Conservation (phyloP, 1,284 basidiomycete species). For the Cutaneotrichosporon dermatis region DNA sequence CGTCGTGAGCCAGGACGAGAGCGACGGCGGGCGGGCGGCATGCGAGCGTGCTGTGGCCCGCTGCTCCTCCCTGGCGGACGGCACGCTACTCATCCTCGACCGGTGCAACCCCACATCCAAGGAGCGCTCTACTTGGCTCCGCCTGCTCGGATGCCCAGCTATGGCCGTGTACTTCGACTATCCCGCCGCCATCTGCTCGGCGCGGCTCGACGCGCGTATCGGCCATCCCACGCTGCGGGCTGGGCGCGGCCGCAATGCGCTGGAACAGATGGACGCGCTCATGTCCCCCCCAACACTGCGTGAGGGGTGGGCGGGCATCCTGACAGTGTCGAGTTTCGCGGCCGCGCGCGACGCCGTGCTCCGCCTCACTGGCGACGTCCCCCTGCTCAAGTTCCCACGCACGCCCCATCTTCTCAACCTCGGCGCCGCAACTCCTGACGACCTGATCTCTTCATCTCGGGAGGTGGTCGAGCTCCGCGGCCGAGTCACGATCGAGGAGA, state of each 20-base stretch:
- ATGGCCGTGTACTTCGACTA: constrained; percentile 61
- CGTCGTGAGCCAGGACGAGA: constrained; percentile 58
- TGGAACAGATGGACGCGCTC: constrained; percentile 55
- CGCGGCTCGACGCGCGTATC: constrained; percentile 56
- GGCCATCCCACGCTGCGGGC: constrained; percentile 58
- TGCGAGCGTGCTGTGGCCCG: constrained; percentile 47
- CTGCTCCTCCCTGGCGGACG: not conserved
- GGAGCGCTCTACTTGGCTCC: constrained; percentile 55
- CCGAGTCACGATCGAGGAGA: constrained; percentile 57
- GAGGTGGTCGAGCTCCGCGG: constrained; percentile 7
- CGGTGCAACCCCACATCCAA: constrained; percentile 55
- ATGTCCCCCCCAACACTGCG: constrained; percentile 52
- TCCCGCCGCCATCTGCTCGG: constrained; percentile 53
- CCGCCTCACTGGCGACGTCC: constrained; percentile 50
- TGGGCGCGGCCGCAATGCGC: constrained; percentile 57
- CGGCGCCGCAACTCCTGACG: constrained; percentile 57
- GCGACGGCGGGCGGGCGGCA: constrained; percentile 48
- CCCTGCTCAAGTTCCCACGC: constrained; percentile 59
- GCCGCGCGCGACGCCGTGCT: constrained; percentile 50
- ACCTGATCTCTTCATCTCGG: constrained; percentile 44
- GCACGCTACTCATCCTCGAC: constrained; percentile 54
- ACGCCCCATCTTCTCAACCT: constrained; percentile 59
- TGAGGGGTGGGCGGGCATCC: constrained; percentile 54
- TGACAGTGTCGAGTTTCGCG: constrained; percentile 50
- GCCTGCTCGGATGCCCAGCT: constrained; percentile 51